These are phyloP conservation scores for Kurtzmaniella quercitrusa DNA, from an alignment of 1,139 yeast species.

Conservation along the genomic window DNA sequence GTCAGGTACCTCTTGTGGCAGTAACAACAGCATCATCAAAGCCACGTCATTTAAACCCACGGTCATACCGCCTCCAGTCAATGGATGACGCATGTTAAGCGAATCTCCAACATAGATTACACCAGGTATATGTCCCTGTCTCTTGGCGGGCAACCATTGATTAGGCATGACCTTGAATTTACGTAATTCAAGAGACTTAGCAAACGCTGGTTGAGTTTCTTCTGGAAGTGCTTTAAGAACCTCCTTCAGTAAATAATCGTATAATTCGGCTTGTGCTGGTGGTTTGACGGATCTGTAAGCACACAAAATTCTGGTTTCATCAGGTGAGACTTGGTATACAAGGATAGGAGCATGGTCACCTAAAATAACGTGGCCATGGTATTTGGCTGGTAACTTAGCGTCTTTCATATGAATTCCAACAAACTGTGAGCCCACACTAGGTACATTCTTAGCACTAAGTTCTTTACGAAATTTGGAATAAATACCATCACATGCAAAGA, in stretches of 20 bases:
- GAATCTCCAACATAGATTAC: conserved; percentile 88
- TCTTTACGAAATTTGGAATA: conserved; percentile 88
- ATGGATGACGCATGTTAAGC: conserved; percentile 95
- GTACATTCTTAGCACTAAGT: conserved; percentile 52
- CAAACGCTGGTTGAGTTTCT: conserved; percentile 61
- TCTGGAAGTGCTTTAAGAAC: conserved; percentile 73
- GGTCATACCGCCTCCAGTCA: conserved; percentile 99
- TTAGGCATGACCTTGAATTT: conserved; percentile 89
- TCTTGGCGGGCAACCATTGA: conserved; percentile 78
- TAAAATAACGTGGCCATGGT: conserved; percentile 86
- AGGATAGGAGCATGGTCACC: conserved; percentile 87
- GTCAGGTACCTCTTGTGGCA: conserved; percentile 53
- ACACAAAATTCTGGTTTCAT: conserved; percentile 84
- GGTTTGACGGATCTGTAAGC: conserved; percentile 74
- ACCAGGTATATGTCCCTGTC: conserved; percentile 65
- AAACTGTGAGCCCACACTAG: conserved; percentile 76
- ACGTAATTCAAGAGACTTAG: conserved; percentile 33
- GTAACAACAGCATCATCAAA: conserved; percentile 55
- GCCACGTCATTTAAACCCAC: conserved; percentile 91
- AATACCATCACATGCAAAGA: conserved; percentile 89
- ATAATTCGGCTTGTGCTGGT: conserved; percentile 67
- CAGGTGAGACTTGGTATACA: conserved; percentile 79
- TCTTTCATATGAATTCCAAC: conserved; percentile 75
- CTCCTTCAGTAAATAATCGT: conserved; percentile 51
- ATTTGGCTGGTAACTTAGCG: conserved; percentile 65